These are phyloP conservation scores for Vitis hybrid DNA, from an alignment of 177 flowering plant genomes.

Conservation along the genomic window DNA sequence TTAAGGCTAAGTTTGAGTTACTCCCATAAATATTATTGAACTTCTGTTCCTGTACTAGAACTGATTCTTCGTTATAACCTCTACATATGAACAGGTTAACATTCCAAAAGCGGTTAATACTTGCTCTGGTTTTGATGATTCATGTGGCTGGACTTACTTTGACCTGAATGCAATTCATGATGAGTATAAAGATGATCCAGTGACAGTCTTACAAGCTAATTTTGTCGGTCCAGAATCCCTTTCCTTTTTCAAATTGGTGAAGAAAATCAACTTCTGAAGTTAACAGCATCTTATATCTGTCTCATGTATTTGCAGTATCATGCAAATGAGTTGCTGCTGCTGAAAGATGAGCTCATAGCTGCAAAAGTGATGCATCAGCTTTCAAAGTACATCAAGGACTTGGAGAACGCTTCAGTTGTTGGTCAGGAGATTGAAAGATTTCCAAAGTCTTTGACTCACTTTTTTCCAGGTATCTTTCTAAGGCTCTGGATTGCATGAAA, in stretches of 20 bases:
- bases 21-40: background rate
- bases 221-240: constrained; percentile 43
- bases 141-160: constrained; percentile 64
- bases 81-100: constrained; percentile 35
- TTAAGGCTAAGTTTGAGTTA: too few relatives aligned
- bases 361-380: constrained; percentile 44
- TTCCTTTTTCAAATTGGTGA: background rate
- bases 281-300: background rate
- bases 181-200: constrained; percentile 43
- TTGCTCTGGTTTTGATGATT: constrained; percentile 48
- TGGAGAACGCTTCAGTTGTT: constrained; percentile 35
- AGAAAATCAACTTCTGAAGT: background rate
- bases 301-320: constrained; percentile 40
- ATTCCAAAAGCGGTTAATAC: constrained; percentile 54
- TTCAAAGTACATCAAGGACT: constrained; percentile 44
- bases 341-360: constrained; percentile 48
- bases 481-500: background rate
- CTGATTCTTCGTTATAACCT: background rate
- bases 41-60: background rate
- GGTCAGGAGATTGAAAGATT: constrained; percentile 39
- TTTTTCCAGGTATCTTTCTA: constrained; percentile 53
- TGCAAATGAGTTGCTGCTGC: constrained; percentile 54
- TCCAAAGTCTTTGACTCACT: constrained; percentile 53
- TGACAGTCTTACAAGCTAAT: constrained; percentile 49
- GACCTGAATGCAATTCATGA: constrained; percentile 60